Percentiles rank a stretch among this genome's conserved stretches.
These are phyloP conservation scores for Fusarium sp. DNA, from an alignment of 2,329 filamentous ascomycete species.

Conservation along the genomic window DNA sequence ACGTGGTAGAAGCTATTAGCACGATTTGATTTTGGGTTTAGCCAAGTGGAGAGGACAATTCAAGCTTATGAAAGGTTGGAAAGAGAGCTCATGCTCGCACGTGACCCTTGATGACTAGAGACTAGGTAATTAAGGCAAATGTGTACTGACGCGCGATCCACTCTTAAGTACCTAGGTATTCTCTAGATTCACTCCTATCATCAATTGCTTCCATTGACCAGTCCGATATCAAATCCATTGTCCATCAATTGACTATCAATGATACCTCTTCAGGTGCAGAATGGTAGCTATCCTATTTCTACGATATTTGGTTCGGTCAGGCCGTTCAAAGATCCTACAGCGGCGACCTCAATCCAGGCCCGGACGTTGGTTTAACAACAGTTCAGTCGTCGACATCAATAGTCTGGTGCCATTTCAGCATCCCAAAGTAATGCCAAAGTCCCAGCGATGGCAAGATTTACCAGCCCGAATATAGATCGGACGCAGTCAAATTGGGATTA, in stretches of 20 bases:
- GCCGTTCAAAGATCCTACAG: slow-evolving; percentile 19
- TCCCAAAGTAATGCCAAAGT: slow-evolving; percentile 7
- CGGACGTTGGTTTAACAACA: slow-evolving; percentile 7
- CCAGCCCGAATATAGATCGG: slow-evolving; percentile 25
- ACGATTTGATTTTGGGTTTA: background rate
- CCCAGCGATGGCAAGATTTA: slow-evolving; percentile 18
- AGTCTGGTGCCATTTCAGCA: slow-evolving; percentile 3
- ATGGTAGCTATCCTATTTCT: slow-evolving; percentile 12
- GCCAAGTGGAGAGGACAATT: background rate
- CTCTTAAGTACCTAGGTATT: too few species aligned
- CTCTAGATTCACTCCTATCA: too few species aligned
- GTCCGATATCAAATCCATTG: too few species aligned
- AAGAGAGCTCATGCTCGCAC: background rate
- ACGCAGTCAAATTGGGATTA: slow-evolving; percentile 7
- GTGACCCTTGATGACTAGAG: too few species aligned
- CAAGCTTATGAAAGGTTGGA: background rate
- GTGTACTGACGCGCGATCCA: too few species aligned
- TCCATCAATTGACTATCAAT: too few species aligned
- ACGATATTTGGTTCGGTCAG: slow-evolving; percentile 18
- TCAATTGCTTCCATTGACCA: too few species aligned
- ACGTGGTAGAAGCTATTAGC: background rate
- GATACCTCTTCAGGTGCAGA: background rate
- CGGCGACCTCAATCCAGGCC: slow-evolving; percentile 10
- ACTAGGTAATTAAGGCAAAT: too few species aligned
- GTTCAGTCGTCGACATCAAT: slow-evolving; percentile 31